These are phyloP conservation scores for Pelargonium fulgidum DNA, from an alignment of 441 rosid species.

Conservation along the genomic window DNA sequence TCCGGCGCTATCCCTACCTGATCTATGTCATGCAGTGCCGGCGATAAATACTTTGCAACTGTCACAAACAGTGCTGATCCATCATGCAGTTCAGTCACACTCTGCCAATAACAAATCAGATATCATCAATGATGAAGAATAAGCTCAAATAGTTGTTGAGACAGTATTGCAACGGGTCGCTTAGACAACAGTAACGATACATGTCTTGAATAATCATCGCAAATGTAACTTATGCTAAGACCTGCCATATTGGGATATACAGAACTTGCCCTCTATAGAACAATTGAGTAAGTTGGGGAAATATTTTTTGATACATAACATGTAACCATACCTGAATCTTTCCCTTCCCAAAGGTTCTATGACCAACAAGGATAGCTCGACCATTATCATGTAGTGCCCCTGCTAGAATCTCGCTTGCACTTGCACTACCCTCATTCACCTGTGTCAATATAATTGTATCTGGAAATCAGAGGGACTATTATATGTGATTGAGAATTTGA, in stretches of 20 bases:
- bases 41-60: conserved; percentile 76
- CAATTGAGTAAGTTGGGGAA: background rate
- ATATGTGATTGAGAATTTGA: background rate
- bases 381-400: conserved; percentile 85
- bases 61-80: conserved; percentile 86
- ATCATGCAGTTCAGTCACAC: conserved; percentile 73
- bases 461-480: background rate
- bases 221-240: background rate
- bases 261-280: background rate
- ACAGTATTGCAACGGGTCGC: too few species aligned
- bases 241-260: background rate
- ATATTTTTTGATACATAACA: background rate
- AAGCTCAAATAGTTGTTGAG: background rate
- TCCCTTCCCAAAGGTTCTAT: conserved; percentile 82
- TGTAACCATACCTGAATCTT: conserved; percentile 58
- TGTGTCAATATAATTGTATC: conserved; percentile 23
- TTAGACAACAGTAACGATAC: too few species aligned
- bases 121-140: background rate
- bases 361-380: conserved; percentile 82
- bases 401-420: conserved; percentile 95
- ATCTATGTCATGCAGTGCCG: conserved; percentile 26
- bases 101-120: conserved; percentile 31
- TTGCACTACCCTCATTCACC: conserved; percentile 90
- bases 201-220: background rate
- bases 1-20: conserved; percentile 41